These are phyloP conservation scores for Fusarium protoensiforme DNA, from an alignment of 2,329 filamentous ascomycete species.

Conservation along the genomic window DNA sequence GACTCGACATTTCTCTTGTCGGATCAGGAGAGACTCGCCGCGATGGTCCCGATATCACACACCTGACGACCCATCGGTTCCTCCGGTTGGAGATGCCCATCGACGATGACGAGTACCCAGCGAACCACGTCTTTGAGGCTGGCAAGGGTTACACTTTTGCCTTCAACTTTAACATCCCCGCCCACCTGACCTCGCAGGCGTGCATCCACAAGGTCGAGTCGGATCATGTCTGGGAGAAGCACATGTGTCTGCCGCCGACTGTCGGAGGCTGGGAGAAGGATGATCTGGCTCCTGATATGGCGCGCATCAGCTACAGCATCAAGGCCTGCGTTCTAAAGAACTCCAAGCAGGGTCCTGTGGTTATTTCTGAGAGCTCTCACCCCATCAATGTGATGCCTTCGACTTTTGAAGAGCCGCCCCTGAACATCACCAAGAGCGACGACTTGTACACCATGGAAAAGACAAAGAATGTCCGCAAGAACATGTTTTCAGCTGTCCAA, in stretches of 20 bases:
- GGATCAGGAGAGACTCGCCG: slow-evolving; percentile 32
- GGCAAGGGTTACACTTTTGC: slow-evolving; percentile 33
- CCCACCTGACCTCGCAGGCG: slow-evolving; percentile 31
- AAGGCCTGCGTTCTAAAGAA: slow-evolving; percentile 15
- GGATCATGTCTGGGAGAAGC: slow-evolving; percentile 21
- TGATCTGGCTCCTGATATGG: slow-evolving; percentile 30
- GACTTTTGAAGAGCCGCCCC: slow-evolving; percentile 34
- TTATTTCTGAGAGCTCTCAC: slow-evolving; percentile 18
- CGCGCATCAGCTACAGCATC: slow-evolving; percentile 31
- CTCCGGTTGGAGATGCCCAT: slow-evolving; percentile 38
- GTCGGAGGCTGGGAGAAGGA: slow-evolving; percentile 37
- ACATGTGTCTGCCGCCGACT: slow-evolving; percentile 32
- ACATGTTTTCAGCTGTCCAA: slow-evolving; percentile 28
- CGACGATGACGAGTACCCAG: slow-evolving; percentile 25
- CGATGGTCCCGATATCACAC: slow-evolving; percentile 33
- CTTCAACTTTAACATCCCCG: slow-evolving; percentile 38
- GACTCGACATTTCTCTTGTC: slow-evolving; percentile 29
- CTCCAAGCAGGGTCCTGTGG: slow-evolving; percentile 3
- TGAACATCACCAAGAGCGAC: slow-evolving; percentile 33
- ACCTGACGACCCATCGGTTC: slow-evolving; percentile 35
- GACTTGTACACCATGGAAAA: slow-evolving; percentile 24
- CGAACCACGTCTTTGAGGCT: slow-evolving; percentile 19
- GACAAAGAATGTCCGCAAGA: slow-evolving; percentile 36
- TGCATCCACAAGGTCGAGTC: slow-evolving; percentile 25
- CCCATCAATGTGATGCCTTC: slow-evolving; percentile 35